phyloP scores from a whole-genome alignment of 2,329 filamentous ascomycete species.

The Paraconiothyrium sp. region DNA sequence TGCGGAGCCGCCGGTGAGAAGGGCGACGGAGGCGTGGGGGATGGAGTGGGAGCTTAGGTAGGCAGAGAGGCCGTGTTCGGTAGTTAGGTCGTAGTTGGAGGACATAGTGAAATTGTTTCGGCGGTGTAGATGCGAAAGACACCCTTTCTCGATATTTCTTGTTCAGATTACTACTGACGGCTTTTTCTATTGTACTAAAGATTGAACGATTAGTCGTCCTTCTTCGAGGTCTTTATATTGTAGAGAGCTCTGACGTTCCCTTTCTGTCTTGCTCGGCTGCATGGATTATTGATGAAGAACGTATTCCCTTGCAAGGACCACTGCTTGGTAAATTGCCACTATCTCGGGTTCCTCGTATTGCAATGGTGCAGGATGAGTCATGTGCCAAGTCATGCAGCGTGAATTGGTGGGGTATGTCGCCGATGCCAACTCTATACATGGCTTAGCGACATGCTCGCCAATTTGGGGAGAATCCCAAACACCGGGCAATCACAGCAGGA shows the following conservation, averaged over 20 bases:
- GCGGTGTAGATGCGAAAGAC: constrained; percentile 1
- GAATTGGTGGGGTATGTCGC: not conserved
- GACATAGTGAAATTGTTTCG: constrained; percentile 17
- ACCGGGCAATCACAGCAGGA: too few species aligned
- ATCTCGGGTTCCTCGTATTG: constrained; percentile 5
- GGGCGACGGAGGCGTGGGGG: constrained; percentile 18
- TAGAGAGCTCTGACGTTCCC: not conserved
- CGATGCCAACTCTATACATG: not conserved
- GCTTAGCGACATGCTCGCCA: not conserved
- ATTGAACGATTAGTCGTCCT: too few species aligned
- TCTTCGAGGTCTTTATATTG: too few species aligned
- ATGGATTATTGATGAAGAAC: not conserved
- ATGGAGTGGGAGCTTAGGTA: constrained; percentile 29
- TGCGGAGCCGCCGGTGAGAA: constrained; percentile 45
- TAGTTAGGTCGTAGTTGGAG: constrained; percentile 27
- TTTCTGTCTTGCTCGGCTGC: not conserved
- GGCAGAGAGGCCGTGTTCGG: constrained; percentile 27
- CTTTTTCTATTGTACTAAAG: too few species aligned
- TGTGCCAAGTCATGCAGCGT: constrained; percentile 23
- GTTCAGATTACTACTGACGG: not conserved
- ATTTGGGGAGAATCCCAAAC: too few species aligned
- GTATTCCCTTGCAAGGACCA: too few species aligned
- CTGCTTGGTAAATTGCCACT: not conserved
- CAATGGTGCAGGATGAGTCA: constrained; percentile 37
- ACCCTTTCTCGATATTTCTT: not conserved